A percentile compares a stretch with the other conserved stretches of the same genome.
phyloP scores from a whole-genome alignment of 345 rosid species.

The Euphorbia pulcherrima region DNA sequence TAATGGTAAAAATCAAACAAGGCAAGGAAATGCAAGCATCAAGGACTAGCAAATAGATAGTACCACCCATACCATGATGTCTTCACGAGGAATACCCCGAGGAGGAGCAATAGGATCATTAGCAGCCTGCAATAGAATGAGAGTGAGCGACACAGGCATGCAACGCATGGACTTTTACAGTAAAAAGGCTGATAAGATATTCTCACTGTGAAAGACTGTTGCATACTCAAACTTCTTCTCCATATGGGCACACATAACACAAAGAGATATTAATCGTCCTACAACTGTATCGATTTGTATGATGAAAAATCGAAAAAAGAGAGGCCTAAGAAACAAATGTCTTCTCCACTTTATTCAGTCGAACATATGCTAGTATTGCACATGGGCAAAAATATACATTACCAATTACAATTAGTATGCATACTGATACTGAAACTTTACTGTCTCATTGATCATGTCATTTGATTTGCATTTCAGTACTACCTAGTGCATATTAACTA shows the following conservation, averaged over 20 bases:
- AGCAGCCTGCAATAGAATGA: conserved; percentile 51
- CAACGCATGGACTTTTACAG: not conserved
- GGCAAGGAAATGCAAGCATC: not conserved
- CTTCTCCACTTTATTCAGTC: too few relatives aligned
- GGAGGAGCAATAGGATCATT: conserved; percentile 93
- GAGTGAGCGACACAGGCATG: not conserved
- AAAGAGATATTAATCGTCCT: too few relatives aligned
- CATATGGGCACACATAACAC: too few relatives aligned
- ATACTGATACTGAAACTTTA: not conserved
- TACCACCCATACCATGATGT: conserved; percentile 55
- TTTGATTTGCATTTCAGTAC: not conserved
- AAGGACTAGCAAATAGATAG: conserved; percentile 1
- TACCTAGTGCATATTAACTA: not conserved
- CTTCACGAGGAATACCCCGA: conserved; percentile 78
- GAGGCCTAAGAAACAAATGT: too few relatives aligned
- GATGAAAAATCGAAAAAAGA: too few relatives aligned
- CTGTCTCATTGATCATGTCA: not conserved
- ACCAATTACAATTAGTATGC: not conserved
- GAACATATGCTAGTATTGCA: too few relatives aligned
- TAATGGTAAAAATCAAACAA: not conserved
- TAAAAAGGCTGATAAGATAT: not conserved
- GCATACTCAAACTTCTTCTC: too few relatives aligned
- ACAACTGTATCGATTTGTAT: too few relatives aligned
- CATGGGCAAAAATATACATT: too few relatives aligned
- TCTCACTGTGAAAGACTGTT: too few relatives aligned